Evolutionary conservation across 768 basidiomycete species (phyloP).

Genomic region (Phaeolepiota aurea): DNA sequence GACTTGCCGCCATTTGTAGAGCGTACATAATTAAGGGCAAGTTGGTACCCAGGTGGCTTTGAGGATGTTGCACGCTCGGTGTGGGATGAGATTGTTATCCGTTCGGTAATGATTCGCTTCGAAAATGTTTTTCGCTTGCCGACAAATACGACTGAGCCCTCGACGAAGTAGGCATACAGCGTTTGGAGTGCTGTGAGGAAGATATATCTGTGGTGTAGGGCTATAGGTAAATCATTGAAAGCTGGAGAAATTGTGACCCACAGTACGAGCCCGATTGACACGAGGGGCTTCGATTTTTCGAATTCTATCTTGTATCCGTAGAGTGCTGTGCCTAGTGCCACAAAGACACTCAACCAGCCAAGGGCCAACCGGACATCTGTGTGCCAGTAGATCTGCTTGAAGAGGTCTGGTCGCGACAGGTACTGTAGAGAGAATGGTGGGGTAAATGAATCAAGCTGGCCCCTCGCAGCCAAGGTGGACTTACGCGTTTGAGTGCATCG

Average conservation of each 20-base stretch:
- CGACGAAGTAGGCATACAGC: slow-evolving; percentile 80
- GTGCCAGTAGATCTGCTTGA: slow-evolving; percentile 81
- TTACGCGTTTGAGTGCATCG: slow-evolving; percentile 83
- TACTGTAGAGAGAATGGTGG: too few relatives aligned
- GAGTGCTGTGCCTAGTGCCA: slow-evolving; percentile 73
- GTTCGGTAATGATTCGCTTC: slow-evolving; percentile 86
- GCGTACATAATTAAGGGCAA: slow-evolving; percentile 64
- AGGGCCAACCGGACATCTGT: slow-evolving; percentile 83
- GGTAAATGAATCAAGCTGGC: too few relatives aligned
- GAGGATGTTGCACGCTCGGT: slow-evolving; percentile 47
- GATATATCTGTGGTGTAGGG: slow-evolving; percentile 59
- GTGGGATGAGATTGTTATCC: slow-evolving; percentile 68
- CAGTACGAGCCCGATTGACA: slow-evolving; percentile 74
- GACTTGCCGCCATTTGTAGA: slow-evolving; percentile 84
- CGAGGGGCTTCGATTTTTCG: slow-evolving; percentile 74
- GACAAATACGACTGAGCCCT: slow-evolving; percentile 77
- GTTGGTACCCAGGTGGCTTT: slow-evolving; percentile 48
- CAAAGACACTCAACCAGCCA: slow-evolving; percentile 80
- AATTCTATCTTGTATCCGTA: slow-evolving; percentile 89
- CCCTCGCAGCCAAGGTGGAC: slow-evolving; percentile 14
- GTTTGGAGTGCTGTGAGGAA: slow-evolving; percentile 65
- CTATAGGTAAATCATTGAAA: too few relatives aligned
- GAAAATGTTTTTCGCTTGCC: slow-evolving; percentile 88
- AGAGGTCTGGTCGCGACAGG: slow-evolving; percentile 70
- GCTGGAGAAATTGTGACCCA: slow-evolving; percentile 30